phyloP scores from a whole-genome alignment of 257 asterid genomes.

The Ocimum tenuiflorum region DNA sequence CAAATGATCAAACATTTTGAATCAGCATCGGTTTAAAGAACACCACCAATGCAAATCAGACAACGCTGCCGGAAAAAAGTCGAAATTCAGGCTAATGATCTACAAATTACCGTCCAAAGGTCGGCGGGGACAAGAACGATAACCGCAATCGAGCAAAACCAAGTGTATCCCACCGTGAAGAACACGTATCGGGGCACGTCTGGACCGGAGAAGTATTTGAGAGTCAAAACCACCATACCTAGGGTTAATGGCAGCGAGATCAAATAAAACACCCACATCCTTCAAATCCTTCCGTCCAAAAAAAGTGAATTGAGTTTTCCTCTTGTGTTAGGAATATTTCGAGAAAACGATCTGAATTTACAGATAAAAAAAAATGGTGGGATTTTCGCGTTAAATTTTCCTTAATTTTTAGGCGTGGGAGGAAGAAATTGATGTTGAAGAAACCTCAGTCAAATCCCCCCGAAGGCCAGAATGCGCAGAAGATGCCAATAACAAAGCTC shows the following conservation, averaged over 20 bases:
- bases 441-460: conserved; percentile 30
- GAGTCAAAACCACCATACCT: conserved; percentile 76
- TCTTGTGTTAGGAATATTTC: neutral
- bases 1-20: neutral
- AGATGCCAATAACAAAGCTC: neutral
- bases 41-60: neutral
- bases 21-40: neutral
- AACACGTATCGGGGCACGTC: conserved; percentile 86
- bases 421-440: conserved; percentile 25
- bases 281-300: conserved; percentile 14
- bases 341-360: neutral
- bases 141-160: conserved; percentile 94
- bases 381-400: neutral
- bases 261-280: conserved; percentile 98
- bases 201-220: conserved; percentile 88
- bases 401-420: neutral
- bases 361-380: neutral
- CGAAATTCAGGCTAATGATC: neutral
- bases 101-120: conserved; percentile 78
- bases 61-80: conserved; percentile 6
- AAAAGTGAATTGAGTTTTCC: neutral
- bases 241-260: conserved; percentile 93
- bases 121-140: conserved; percentile 99
- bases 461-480: conserved; percentile 6
- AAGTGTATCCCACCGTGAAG: conserved; percentile 91